Percentiles rank a stretch among this genome's conserved stretches.
Evolutionary conservation across 2,329 filamentous ascomycete species (phyloP).

Genomic region (Penicillium expansum): DNA sequence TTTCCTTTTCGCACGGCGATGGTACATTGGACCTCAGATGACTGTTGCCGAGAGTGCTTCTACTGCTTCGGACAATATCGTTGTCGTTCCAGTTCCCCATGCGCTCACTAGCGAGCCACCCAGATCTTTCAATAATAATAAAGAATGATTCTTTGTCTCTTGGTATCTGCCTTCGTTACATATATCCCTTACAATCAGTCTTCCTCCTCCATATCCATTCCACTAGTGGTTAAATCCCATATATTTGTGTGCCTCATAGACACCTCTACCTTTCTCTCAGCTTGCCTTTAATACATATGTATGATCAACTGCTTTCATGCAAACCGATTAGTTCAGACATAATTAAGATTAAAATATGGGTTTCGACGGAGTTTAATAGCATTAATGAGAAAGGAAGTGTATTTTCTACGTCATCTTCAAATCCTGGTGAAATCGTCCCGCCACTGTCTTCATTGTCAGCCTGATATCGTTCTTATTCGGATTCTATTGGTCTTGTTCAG

Average conservation of each 20-base stretch:
- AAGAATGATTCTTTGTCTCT: background rate
- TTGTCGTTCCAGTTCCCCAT: no score
- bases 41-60: constrained; percentile 45
- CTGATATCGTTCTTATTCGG: no score
- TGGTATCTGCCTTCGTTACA: background rate
- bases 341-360: background rate
- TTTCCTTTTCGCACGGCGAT: constrained; percentile 56
- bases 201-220: background rate
- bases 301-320: background rate
- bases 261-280: background rate
- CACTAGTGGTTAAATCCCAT: background rate
- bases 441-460: background rate
- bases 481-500: no score
- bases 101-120: background rate
- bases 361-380: background rate
- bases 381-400: background rate
- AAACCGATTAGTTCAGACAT: no score
- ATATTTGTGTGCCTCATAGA: background rate
- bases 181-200: background rate
- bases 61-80: background rate
- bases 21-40: constrained; percentile 60
- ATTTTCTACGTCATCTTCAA: background rate
- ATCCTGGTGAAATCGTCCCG: background rate
- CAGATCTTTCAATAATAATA: background rate
- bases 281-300: background rate